phyloP scores from a whole-genome alignment of 2,329 filamentous ascomycete genomes.

The Colletotrichum sp. region DNA sequence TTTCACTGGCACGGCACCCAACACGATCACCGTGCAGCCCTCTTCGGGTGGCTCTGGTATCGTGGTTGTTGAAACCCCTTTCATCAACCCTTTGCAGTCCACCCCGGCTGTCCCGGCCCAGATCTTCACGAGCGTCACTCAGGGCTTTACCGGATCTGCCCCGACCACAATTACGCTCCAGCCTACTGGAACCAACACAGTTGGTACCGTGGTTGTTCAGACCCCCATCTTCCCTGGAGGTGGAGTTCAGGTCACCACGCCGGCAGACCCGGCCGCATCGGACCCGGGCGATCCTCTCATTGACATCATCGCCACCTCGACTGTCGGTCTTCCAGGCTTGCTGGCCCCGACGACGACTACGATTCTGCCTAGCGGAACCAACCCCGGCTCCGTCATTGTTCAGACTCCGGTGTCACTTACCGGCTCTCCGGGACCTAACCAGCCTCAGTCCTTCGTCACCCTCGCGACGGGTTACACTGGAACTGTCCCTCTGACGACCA shows the following conservation, averaged over 20 bases:
- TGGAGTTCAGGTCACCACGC: not conserved
- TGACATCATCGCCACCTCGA: not conserved
- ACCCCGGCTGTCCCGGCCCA: not conserved
- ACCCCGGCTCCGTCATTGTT: not conserved
- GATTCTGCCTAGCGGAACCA: not conserved
- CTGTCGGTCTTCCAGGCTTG: not conserved
- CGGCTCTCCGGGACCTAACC: not conserved
- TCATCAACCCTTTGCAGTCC: not conserved
- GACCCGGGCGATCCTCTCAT: not conserved
- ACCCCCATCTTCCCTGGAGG: constrained; percentile 7
- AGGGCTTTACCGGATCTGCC: constrained; percentile 4
- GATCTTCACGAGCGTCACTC: not conserved
- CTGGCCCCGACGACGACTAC: not conserved
- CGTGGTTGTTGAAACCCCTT: constrained; percentile 16
- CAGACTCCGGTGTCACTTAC: not conserved
- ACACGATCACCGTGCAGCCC: constrained; percentile 10
- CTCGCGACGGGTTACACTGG: not conserved
- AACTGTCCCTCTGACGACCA: not conserved
- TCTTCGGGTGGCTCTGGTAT: constrained; percentile 4
- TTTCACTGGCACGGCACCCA: not conserved
- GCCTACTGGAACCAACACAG: not conserved
- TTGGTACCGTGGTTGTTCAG: constrained; percentile 13
- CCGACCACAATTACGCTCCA: constrained; percentile 1
- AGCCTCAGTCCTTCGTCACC: not conserved
- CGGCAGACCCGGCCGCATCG: not conserved